Conservation (phyloP, 2,329 filamentous ascomycete species). For the Exophiala viscosa region DNA sequence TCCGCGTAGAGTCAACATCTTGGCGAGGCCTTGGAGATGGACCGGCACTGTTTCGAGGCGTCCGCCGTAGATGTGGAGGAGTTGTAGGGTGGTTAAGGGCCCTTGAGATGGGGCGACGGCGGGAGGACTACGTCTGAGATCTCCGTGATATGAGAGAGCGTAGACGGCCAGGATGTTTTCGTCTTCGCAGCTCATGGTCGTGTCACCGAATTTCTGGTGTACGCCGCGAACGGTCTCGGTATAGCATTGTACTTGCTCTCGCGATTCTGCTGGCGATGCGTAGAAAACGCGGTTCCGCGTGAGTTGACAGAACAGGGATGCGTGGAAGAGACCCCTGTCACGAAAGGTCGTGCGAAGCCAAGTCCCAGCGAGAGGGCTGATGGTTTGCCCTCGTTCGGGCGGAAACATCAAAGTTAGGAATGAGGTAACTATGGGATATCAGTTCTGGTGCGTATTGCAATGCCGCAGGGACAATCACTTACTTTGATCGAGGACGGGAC, state of each 20-base stretch:
- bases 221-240: constrained; percentile 36
- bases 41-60: constrained; percentile 34
- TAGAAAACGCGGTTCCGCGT: constrained; percentile 17
- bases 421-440: constrained; percentile 11
- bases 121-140: constrained; percentile 24
- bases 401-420: constrained; percentile 22
- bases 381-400: constrained; percentile 9
- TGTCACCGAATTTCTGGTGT: constrained; percentile 34
- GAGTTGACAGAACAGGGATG: constrained; percentile 22
- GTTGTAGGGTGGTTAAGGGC: constrained; percentile 36
- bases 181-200: constrained; percentile 33
- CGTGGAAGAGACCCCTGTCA: constrained; percentile 23
- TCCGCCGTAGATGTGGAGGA: constrained; percentile 36
- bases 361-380: constrained; percentile 12
- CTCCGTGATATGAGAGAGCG: constrained; percentile 34
- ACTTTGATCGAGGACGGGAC: constrained; percentile 18
- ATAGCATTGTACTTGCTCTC: constrained; percentile 22
- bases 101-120: constrained; percentile 32
- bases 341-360: constrained; percentile 21
- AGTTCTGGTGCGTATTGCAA: not conserved
- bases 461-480: not conserved
- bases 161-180: constrained; percentile 37
- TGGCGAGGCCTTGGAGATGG: constrained; percentile 35
- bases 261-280: constrained; percentile 9
- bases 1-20: constrained; percentile 37